These are phyloP conservation scores for Evernia prunastri DNA, from an alignment of 495 filamentous ascomycete species.

Conservation along the genomic window DNA sequence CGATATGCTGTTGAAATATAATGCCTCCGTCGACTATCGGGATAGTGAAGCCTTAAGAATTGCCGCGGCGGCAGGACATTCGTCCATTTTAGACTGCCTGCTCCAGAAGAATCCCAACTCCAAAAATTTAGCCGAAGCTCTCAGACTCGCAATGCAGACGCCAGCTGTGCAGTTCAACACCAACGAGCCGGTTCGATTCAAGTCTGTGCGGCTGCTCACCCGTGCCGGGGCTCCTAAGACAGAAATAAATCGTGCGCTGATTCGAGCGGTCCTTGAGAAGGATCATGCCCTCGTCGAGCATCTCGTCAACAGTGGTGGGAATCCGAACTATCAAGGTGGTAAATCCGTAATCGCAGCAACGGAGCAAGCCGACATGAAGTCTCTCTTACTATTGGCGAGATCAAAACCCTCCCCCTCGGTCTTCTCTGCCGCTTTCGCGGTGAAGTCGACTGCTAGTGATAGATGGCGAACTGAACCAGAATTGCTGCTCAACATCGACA, in stretches of 20 bases:
- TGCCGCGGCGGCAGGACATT: constrained; percentile 16
- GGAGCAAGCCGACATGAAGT: constrained; percentile 9
- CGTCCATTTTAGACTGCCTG: constrained; percentile 15
- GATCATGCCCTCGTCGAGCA: constrained; percentile 15
- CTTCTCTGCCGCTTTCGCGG: constrained; percentile 17
- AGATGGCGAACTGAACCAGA: constrained; percentile 6
- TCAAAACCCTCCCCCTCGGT: constrained; percentile 2
- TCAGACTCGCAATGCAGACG: constrained; percentile 17
- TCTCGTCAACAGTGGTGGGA: constrained; percentile 11
- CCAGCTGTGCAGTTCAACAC: neutral
- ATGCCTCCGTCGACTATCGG: constrained; percentile 15
- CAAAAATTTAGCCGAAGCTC: constrained; percentile 14
- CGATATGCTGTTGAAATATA: constrained; percentile 16
- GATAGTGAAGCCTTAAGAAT: constrained; percentile 14
- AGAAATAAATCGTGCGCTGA: constrained; percentile 8
- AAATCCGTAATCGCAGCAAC: constrained; percentile 8
- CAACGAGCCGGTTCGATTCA: constrained; percentile 3
- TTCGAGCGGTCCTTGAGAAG: constrained; percentile 16
- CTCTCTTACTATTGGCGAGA: constrained; percentile 9
- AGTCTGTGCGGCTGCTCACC: constrained; percentile 14
- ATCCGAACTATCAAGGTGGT: constrained; percentile 14
- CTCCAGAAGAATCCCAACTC: constrained; percentile 11
- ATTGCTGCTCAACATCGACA: constrained; percentile 8
- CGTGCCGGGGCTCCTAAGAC: neutral
- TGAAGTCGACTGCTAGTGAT: neutral